Percentiles rank a stretch among this genome's conserved stretches.
phyloP scores from a whole-genome alignment of 441 rosid species.

The Hura crepitans region DNA sequence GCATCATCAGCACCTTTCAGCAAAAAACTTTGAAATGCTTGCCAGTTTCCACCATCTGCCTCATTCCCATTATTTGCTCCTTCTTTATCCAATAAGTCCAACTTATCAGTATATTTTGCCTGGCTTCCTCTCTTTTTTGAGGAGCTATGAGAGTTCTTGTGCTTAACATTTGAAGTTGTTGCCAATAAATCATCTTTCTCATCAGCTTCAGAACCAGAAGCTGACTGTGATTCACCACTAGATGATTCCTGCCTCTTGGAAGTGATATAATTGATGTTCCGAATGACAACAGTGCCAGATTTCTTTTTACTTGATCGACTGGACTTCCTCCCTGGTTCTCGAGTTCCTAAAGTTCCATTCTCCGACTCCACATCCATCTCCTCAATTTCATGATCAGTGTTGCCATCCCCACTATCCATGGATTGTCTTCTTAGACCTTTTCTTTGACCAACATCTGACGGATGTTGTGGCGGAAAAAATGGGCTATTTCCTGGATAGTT shows the following conservation, averaged over 20 bases:
- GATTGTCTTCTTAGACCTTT: constrained; percentile 54
- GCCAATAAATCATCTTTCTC: constrained; percentile 37
- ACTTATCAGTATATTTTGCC: constrained; percentile 27
- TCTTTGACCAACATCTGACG: constrained; percentile 56
- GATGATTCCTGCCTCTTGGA: constrained; percentile 61
- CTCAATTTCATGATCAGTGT: constrained; percentile 41
- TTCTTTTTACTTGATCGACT: constrained; percentile 54
- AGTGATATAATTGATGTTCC: constrained; percentile 78
- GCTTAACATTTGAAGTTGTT: constrained; percentile 26
- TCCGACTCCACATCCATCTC: constrained; percentile 47
- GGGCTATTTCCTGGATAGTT: constrained; percentile 61
- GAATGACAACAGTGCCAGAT: constrained; percentile 75
- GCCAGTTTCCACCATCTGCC: constrained; percentile 74
- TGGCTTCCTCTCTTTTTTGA: constrained; percentile 34
- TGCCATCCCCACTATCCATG: constrained; percentile 46
- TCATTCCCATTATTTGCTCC: constrained; percentile 43
- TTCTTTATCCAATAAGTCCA: constrained; percentile 33
- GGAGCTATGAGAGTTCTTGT: constrained; percentile 33
- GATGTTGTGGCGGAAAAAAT: constrained; percentile 57
- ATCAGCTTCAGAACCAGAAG: constrained; percentile 50
- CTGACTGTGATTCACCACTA: constrained; percentile 47
- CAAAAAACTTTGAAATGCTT: constrained; percentile 76
- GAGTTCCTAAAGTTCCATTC: constrained; percentile 31
- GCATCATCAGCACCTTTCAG: constrained; percentile 76
- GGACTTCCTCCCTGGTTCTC: constrained; percentile 35